Evolutionary conservation across 2,329 filamentous ascomycete species (phyloP), one percentile per base, ranked within the genome.

Genomic region (Stagonosporopsis tanaceti): DNA sequence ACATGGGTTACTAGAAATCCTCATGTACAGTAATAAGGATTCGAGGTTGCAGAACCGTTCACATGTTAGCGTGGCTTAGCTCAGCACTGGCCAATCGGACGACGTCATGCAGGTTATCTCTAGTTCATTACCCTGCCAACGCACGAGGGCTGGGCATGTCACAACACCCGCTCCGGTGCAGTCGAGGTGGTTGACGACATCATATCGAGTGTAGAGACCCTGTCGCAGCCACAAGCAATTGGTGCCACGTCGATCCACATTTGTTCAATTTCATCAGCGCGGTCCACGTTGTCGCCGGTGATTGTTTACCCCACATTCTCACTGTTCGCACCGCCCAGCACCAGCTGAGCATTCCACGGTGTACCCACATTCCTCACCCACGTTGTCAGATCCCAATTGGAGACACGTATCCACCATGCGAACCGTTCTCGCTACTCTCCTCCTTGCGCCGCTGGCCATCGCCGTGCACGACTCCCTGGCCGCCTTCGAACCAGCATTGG

Each of bases 401-500:
- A 6, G 41, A 47, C 40, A 52, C 25, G 45, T 50, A 44, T 52
- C 55, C 27, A 73, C 35, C 59, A 76, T 76, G 74, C 70, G 69
- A 46, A 57, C 62, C 53, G 48, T 57, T 22, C 42, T 74, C 37
- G 59, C 62, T 9, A 52, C 69, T 24, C 58, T 75, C 40, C 56
- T 74, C 61, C 58, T 67, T 41, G 64, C 70, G 57, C 65, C 71
- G 28, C 48, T 73, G 42, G 68, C 66, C 24, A 56, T 70, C 42
- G 73, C 73, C 7, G 63, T 65, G 32, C 66, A 72, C 35, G 64
- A 72, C 53, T 46, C 66, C 50, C 39, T 72, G 27, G 68, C 69
- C 53, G 65, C 66, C 56, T 76, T 76, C 66, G 60, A 72, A 52
- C 65, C 68, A 11, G 70, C 72, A 35, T 60, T 72, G 47, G 61